Conservation (phyloP, 1,284 basidiomycete species). For the Kalmanozyma brasiliensis region DNA sequence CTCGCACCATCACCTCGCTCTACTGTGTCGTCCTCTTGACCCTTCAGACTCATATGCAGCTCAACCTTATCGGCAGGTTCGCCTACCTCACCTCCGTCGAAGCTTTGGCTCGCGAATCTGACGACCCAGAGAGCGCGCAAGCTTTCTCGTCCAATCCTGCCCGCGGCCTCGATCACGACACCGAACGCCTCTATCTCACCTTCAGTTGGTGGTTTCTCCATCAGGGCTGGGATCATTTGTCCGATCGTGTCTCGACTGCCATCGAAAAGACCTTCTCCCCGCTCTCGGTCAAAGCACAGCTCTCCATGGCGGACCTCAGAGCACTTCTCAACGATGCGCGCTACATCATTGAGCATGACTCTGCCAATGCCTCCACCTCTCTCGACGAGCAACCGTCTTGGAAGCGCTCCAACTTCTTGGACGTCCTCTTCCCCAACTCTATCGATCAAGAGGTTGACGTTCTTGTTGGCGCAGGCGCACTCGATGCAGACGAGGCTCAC, state of each 20-base stretch:
- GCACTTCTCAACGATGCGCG: slow-evolving; percentile 28
- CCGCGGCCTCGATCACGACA: slow-evolving; percentile 70
- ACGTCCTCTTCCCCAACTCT: slow-evolving; percentile 60
- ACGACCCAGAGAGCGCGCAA: slow-evolving; percentile 9
- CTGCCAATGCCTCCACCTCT: not conserved
- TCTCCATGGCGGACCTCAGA: slow-evolving; percentile 77
- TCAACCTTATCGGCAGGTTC: slow-evolving; percentile 82
- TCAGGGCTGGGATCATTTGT: slow-evolving; percentile 85
- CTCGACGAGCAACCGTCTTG: slow-evolving; percentile 8
- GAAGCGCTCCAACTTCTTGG: slow-evolving; percentile 42
- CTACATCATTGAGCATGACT: slow-evolving; percentile 31
- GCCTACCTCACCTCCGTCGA: slow-evolving; percentile 81
- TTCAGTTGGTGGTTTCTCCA: slow-evolving; percentile 91
- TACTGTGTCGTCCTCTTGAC: slow-evolving; percentile 84
- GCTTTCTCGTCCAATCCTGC: slow-evolving; percentile 1
- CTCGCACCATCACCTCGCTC: slow-evolving; percentile 82
- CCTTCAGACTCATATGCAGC: slow-evolving; percentile 82
- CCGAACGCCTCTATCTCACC: slow-evolving; percentile 82
- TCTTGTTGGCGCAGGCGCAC: slow-evolving; percentile 62
- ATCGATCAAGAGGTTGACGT: slow-evolving; percentile 53
- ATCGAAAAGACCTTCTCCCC: slow-evolving; percentile 79
- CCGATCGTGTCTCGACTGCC: slow-evolving; percentile 76
- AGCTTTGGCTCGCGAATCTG: slow-evolving; percentile 67
- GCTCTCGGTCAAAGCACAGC: slow-evolving; percentile 80
- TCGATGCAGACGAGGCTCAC: slow-evolving; percentile 20